Evolutionary conservation across 2,329 filamentous ascomycete genomes (phyloP).

Genomic region (Huntiella omanensis): DNA sequence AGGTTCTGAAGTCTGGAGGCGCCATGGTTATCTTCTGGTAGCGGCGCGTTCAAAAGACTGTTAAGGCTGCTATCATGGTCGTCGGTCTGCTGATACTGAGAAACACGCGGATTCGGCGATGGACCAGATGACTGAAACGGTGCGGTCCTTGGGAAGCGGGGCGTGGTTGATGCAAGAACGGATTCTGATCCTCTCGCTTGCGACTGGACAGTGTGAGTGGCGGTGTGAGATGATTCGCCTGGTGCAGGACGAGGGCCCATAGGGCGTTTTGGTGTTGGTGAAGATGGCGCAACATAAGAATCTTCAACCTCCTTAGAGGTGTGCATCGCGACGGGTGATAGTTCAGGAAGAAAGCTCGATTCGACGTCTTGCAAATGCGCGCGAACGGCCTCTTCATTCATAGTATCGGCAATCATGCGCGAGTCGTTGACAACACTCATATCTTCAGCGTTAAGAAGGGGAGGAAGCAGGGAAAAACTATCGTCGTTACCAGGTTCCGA

Average conservation of each 20-base stretch:
- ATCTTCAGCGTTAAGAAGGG: conserved; percentile 8
- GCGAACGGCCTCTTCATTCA: conserved; percentile 33
- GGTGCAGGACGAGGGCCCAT: conserved; percentile 1
- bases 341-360: conserved; percentile 41
- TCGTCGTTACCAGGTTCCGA: conserved; percentile 1
- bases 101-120: neutral
- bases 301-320: conserved; percentile 29
- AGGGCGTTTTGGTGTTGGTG: conserved; percentile 11
- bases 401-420: conserved; percentile 23
- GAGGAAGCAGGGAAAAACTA: conserved; percentile 5
- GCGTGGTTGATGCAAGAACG: conserved; percentile 4
- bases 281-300: conserved; percentile 29
- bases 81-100: neutral
- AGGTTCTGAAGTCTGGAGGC: neutral
- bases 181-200: conserved; percentile 1
- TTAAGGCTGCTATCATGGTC: conserved; percentile 4
- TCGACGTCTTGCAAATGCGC: conserved; percentile 44
- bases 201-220: conserved; percentile 1
- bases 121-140: neutral
- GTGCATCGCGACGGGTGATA: conserved; percentile 35
- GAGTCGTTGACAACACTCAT: conserved; percentile 17
- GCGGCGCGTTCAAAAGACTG: neutral
- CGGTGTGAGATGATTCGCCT: neutral
- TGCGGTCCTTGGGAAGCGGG: neutral
- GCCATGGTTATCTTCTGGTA: neutral